Percentiles rank a stretch among this genome's conserved stretches.
Conservation (phyloP, 2,329 filamentous ascomycete species). For the Alternaria novae-zelandiae region DNA sequence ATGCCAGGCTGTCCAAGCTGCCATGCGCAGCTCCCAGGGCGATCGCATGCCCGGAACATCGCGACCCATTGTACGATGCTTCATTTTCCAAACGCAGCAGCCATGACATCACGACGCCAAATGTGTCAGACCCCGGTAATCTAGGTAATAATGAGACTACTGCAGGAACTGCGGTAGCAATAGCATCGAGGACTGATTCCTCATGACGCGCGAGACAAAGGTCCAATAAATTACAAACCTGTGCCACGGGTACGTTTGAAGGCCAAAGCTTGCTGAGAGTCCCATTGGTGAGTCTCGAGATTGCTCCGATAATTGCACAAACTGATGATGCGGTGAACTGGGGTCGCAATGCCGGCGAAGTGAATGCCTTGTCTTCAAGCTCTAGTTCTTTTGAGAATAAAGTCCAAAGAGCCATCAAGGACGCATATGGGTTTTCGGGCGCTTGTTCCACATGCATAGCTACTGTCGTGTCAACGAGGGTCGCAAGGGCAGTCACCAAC, state of each 20-base stretch:
- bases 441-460: background rate
- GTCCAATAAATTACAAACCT: constrained; percentile 34
- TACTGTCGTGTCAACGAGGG: constrained; percentile 20
- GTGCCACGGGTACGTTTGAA: constrained; percentile 15
- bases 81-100: constrained; percentile 42
- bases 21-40: constrained; percentile 51
- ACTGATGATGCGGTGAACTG: constrained; percentile 70
- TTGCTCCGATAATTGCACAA: constrained; percentile 59
- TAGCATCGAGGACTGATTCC: constrained; percentile 40
- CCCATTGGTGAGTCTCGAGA: constrained; percentile 25
- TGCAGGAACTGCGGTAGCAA: constrained; percentile 30
- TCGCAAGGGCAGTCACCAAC: constrained; percentile 62
- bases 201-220: constrained; percentile 46
- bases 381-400: constrained; percentile 41
- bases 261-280: constrained; percentile 5
- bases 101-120: constrained; percentile 36
- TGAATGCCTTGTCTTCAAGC: constrained; percentile 49
- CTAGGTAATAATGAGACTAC: constrained; percentile 27
- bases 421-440: background rate
- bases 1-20: constrained; percentile 11
- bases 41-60: constrained; percentile 52
- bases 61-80: constrained; percentile 47
- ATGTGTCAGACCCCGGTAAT: constrained; percentile 10
- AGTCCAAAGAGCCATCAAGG: constrained; percentile 39
- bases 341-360: constrained; percentile 59